A percentile compares a stretch with the other conserved stretches of the same genome.
Evolutionary conservation across 2,329 filamentous ascomycete genomes (phyloP).

Genomic region (Daldinia sp.): DNA sequence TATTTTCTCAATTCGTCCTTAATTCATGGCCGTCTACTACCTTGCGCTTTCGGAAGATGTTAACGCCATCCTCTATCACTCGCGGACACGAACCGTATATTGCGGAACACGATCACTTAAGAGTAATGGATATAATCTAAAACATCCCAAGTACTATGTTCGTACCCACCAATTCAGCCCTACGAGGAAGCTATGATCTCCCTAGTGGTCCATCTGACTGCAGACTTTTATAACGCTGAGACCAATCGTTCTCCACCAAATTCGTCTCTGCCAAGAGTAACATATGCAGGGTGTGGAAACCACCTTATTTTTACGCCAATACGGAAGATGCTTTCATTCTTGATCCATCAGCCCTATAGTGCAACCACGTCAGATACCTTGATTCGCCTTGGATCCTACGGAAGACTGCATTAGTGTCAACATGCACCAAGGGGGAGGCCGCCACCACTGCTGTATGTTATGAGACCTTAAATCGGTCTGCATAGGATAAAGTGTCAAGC

Average conservation of each 20-base stretch:
- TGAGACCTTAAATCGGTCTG: background rate
- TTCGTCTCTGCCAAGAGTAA: conserved; percentile 35
- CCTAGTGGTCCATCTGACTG: conserved; percentile 36
- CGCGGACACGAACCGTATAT: conserved; percentile 28
- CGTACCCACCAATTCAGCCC: conserved; percentile 50
- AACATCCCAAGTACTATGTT: conserved; percentile 19
- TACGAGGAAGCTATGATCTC: conserved; percentile 40
- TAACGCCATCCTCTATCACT: background rate
- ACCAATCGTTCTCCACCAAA: conserved; percentile 42
- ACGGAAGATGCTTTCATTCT: conserved; percentile 18
- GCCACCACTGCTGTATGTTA: conserved; percentile 30
- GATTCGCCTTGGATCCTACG: conserved; percentile 25
- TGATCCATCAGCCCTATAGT: conserved; percentile 41
- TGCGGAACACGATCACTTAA: background rate
- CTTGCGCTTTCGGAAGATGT: background rate
- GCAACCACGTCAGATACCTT: conserved; percentile 30
- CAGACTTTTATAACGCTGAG: conserved; percentile 28
- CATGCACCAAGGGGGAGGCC: conserved; percentile 34
- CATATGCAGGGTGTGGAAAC: conserved; percentile 30
- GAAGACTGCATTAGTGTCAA: conserved; percentile 28
- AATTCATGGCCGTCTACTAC: background rate
- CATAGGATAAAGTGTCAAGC: background rate
- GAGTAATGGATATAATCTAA: conserved; percentile 18
- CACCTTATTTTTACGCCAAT: conserved; percentile 35
- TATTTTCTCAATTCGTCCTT: background rate